phyloP scores from a whole-genome alignment of 1,284 basidiomycete genomes.

The Cystobasidium slooffiae region DNA sequence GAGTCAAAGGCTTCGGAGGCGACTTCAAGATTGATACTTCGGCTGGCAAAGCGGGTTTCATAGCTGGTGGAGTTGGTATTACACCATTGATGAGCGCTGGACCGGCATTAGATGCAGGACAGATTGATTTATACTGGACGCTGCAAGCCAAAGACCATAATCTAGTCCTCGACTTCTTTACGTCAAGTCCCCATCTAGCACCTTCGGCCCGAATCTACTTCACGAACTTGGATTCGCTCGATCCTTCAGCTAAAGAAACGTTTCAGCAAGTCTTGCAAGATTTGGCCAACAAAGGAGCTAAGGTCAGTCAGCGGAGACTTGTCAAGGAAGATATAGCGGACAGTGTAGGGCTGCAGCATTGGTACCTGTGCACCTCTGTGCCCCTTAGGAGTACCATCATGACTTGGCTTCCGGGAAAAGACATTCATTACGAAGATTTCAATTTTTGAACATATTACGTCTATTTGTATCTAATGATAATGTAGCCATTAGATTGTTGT shows the following conservation, averaged over 20 bases:
- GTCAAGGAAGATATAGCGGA: slow-evolving; percentile 11
- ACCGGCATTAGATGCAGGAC: background rate
- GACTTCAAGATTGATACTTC: slow-evolving; percentile 56
- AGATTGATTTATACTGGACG: slow-evolving; percentile 27
- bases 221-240: slow-evolving; percentile 2
- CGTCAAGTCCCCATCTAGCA: slow-evolving; percentile 14
- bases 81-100: slow-evolving; percentile 63
- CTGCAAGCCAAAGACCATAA: slow-evolving; percentile 12
- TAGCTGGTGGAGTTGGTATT: slow-evolving; percentile 66
- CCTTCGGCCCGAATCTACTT: background rate
- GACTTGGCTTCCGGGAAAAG: slow-evolving; percentile 14
- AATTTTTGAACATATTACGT: slow-evolving; percentile 6
- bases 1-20: slow-evolving; percentile 59
- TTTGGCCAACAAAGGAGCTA: background rate
- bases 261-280: background rate
- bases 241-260: background rate
- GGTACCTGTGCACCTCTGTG: slow-evolving; percentile 34
- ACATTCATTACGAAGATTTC: slow-evolving; percentile 32
- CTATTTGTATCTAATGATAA: background rate
- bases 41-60: slow-evolving; percentile 59
- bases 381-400: slow-evolving; percentile 8
- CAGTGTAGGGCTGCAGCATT: background rate
- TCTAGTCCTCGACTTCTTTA: slow-evolving; percentile 17
- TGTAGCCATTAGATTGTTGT: background rate
- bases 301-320: background rate